phyloP scores from a whole-genome alignment of 2,329 filamentous ascomycete species.

The Fusarium foetens region DNA sequence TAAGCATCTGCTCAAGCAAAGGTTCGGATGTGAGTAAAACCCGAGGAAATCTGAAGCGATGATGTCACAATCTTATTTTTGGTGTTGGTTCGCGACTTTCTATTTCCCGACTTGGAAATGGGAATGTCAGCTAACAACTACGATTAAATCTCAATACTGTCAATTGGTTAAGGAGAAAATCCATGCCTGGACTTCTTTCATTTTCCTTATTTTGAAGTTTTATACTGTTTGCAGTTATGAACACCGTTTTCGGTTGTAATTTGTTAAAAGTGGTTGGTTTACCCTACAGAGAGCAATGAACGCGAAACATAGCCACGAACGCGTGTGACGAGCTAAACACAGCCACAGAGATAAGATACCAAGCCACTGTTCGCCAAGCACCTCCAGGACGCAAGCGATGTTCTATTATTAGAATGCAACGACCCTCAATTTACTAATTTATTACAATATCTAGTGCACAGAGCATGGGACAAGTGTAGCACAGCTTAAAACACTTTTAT shows the following conservation, averaged over 20 bases:
- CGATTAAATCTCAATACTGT: fast-evolving
- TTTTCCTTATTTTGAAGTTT: fast-evolving
- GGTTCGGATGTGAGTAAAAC: fast-evolving
- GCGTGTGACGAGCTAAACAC: background rate
- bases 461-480: background rate
- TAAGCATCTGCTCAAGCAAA: fast-evolving
- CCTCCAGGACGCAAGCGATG: background rate
- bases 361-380: background rate
- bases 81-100: background rate
- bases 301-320: background rate
- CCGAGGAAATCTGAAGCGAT: fast-evolving
- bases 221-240: background rate
- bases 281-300: background rate
- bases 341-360: background rate
- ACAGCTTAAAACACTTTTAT: background rate
- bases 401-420: background rate
- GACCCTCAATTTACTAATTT: background rate
- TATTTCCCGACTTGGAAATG: background rate
- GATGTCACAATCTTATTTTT: fast-evolving
- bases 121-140: fast-evolving
- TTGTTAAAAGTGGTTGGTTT: fast-evolving
- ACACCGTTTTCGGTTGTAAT: fast-evolving
- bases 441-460: background rate
- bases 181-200: fast-evolving
- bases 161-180: fast-evolving